phyloP scores from a whole-genome alignment of 371 early-diverging fungal species.

The Mucor lusitanicus region DNA sequence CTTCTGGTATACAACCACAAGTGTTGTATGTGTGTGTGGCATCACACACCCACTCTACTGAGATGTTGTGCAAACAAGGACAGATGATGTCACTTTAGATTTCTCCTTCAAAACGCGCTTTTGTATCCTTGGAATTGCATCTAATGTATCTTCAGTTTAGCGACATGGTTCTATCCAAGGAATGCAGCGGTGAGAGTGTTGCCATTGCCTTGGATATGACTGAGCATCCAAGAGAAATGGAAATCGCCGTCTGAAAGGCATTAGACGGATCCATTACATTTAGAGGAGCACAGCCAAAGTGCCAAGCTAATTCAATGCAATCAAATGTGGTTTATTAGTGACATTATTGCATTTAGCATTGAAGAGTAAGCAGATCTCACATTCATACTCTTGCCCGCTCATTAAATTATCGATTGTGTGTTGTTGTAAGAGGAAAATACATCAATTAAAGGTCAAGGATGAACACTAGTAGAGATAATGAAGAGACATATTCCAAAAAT shows the following conservation, averaged over 20 bases:
- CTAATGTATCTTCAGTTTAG: neutral
- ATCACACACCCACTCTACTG: neutral
- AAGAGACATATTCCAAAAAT: no score
- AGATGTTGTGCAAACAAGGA: neutral
- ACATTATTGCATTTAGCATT: no score
- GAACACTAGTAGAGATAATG: no score
- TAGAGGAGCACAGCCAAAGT: neutral
- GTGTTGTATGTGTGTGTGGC: neutral
- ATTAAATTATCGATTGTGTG: no score
- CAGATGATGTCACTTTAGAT: neutral
- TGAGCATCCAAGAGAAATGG: neutral
- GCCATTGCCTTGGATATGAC: neutral
- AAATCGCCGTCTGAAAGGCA: neutral
- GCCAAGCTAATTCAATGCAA: neutral
- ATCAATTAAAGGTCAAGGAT: no score
- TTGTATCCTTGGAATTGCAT: neutral
- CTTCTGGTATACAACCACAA: neutral
- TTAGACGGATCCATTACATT: neutral
- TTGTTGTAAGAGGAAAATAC: no score
- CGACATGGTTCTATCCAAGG: neutral
- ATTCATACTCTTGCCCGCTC: no score
- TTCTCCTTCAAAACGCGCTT: neutral
- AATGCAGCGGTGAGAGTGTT: neutral
- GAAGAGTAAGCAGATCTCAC: no score
- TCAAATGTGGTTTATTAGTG: no score